phyloP scores from a whole-genome alignment of 106 monocot genomes.

The Posidonia australis region DNA sequence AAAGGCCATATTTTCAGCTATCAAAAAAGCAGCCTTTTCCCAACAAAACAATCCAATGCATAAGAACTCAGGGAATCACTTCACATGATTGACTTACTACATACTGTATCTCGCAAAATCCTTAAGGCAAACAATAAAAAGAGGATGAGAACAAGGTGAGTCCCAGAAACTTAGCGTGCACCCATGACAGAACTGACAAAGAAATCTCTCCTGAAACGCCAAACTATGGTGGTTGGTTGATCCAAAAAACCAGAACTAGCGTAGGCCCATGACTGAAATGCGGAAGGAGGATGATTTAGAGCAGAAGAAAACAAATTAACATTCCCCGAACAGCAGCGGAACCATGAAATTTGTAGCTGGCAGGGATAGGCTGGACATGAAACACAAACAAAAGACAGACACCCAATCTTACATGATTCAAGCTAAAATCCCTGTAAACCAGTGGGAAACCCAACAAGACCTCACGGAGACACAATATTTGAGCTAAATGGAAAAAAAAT shows the following conservation, averaged over 20 bases:
- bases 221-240: neutral
- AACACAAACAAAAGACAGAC: conserved; percentile 7
- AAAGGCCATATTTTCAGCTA: neutral
- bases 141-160: neutral
- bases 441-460: neutral
- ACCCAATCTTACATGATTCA: conserved; percentile 2
- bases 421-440: neutral
- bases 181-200: conserved; percentile 3
- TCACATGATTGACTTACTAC: conserved; percentile 2
- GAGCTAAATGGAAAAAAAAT: neutral
- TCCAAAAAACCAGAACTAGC: neutral
- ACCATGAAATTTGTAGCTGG: neutral
- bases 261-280: neutral
- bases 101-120: neutral
- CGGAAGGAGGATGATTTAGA: neutral
- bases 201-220: neutral
- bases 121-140: neutral
- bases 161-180: conserved; percentile 1
- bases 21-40: neutral
- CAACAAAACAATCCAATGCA: neutral
- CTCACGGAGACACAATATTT: neutral
- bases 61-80: neutral
- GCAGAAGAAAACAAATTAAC: neutral
- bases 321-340: neutral
- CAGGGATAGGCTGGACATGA: conserved; percentile 1